Evolutionary conservation across 1,139 yeast genomes (phyloP).

Genomic region (Arxiozyma slooffiae): DNA sequence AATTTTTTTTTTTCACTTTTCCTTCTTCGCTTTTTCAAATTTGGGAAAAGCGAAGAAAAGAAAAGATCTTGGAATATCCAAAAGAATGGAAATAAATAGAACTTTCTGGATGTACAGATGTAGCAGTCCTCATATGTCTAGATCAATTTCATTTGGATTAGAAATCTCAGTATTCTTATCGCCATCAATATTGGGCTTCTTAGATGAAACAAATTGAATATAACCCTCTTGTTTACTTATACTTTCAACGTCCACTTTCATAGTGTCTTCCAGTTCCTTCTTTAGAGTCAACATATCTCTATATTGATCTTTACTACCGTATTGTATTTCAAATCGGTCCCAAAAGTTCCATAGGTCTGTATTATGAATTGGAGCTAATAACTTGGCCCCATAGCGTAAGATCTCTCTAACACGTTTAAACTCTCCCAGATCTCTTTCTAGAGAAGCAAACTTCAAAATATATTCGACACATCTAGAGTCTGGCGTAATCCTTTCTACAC

Average conservation of each 20-base stretch:
- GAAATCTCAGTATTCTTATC: slow-evolving; percentile 9
- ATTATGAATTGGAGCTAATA: slow-evolving; percentile 36
- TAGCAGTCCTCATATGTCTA: slow-evolving; percentile 33
- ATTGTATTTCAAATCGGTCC: slow-evolving; percentile 61
- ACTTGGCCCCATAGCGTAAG: slow-evolving; percentile 40
- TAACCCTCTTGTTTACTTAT: slow-evolving; percentile 30
- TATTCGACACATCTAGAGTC: slow-evolving; percentile 16
- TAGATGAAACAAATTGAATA: slow-evolving; percentile 41
- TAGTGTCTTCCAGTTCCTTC: slow-evolving; percentile 40
- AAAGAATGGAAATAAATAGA: not conserved
- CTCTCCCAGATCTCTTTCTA: slow-evolving; percentile 24
- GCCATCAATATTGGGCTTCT: slow-evolving; percentile 8
- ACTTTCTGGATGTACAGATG: slow-evolving; percentile 1
- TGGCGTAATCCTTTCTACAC: slow-evolving; percentile 20
- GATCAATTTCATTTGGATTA: slow-evolving; percentile 63
- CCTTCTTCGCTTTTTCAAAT: too few species aligned
- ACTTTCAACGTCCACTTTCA: slow-evolving; percentile 32
- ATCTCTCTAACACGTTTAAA: slow-evolving; percentile 50
- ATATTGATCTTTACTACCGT: slow-evolving; percentile 63
- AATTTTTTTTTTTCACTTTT: too few species aligned
- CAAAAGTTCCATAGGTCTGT: slow-evolving; percentile 49
- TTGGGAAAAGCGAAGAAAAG: not conserved
- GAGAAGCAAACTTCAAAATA: slow-evolving; percentile 22
- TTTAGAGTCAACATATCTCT: slow-evolving; percentile 66
- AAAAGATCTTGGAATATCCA: not conserved